Conservation (phyloP, 2,329 filamentous ascomycete genomes). For the Diplocarpon mali region DNA sequence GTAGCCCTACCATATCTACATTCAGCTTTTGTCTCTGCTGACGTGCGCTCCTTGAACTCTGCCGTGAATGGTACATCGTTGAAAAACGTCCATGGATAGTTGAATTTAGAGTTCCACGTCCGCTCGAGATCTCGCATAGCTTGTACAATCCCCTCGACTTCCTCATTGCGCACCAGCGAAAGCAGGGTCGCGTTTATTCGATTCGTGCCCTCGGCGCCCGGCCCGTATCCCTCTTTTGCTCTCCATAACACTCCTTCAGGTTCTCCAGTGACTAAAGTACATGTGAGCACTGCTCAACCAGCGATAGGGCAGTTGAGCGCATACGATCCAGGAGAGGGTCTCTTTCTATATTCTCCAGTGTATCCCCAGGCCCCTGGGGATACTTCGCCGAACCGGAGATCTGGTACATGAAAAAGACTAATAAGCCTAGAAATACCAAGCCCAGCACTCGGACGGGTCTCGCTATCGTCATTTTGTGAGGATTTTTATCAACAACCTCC, state of each 20-base stretch:
- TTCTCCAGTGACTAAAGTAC: constrained; percentile 60
- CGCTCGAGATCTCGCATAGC: constrained; percentile 87
- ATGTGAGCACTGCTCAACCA: constrained; percentile 5
- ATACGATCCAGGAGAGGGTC: constrained; percentile 84
- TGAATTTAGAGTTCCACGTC: constrained; percentile 98
- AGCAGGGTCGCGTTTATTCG: constrained; percentile 91
- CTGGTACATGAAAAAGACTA: constrained; percentile 70
- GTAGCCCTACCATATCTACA: constrained; percentile 60
- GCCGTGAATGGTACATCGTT: constrained; percentile 90
- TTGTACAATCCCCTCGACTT: constrained; percentile 71
- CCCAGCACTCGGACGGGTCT: constrained; percentile 73
- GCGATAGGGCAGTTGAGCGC: constrained; percentile 27
- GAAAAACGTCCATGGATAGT: constrained; percentile 99
- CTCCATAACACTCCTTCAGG: constrained; percentile 67
- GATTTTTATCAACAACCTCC: constrained; percentile 6
- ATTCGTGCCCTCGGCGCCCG: constrained; percentile 61
- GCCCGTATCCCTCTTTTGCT: constrained; percentile 65
- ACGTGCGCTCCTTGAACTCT: constrained; percentile 79
- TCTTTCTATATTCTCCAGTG: constrained; percentile 51
- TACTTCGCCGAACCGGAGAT: constrained; percentile 49
- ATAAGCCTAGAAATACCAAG: constrained; percentile 58
- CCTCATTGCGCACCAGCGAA: constrained; percentile 84
- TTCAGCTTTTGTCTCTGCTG: constrained; percentile 76
- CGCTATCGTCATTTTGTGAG: constrained; percentile 64
- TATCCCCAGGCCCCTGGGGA: constrained; percentile 31